Conservation (phyloP, 352 stramenopile genomes). For the Phytophthora colocasiae region DNA sequence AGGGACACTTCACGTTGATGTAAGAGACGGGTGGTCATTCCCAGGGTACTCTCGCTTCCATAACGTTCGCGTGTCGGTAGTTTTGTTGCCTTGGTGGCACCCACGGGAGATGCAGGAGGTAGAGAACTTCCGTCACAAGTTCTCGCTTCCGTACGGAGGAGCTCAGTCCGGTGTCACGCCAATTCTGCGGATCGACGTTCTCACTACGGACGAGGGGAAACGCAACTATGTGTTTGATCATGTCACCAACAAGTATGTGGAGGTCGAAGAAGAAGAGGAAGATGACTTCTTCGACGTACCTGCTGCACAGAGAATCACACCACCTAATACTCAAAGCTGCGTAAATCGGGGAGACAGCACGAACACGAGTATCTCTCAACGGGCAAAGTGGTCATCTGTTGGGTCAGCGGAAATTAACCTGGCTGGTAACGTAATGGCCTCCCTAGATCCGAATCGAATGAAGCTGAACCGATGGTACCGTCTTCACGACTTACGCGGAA, state of each 20-base stretch:
- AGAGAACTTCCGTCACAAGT: slow-evolving; percentile 83
- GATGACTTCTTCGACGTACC: slow-evolving; percentile 48
- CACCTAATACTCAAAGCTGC: slow-evolving; percentile 22
- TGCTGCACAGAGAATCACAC: slow-evolving; percentile 24
- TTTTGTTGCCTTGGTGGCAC: slow-evolving; percentile 89
- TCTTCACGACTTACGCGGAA: slow-evolving; percentile 78
- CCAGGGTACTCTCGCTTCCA: slow-evolving; percentile 86
- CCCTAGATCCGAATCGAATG: slow-evolving; percentile 55
- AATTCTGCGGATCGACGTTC: slow-evolving; percentile 82
- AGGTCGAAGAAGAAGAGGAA: slow-evolving; percentile 76
- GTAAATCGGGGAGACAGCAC: slow-evolving; percentile 63
- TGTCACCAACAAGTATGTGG: slow-evolving; percentile 87
- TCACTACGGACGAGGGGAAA: slow-evolving; percentile 73
- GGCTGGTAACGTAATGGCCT: slow-evolving; percentile 86
- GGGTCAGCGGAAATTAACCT: slow-evolving; percentile 87
- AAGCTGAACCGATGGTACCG: slow-evolving; percentile 88
- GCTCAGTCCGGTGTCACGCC: slow-evolving; percentile 88
- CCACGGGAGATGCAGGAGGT: slow-evolving; percentile 74
- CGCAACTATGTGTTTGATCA: slow-evolving; percentile 89
- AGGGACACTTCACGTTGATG: slow-evolving; percentile 80
- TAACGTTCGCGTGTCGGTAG: slow-evolving; percentile 82
- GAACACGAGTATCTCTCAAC: slow-evolving; percentile 42
- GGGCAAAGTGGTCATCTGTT: slow-evolving; percentile 78
- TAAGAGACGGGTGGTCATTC: slow-evolving; percentile 88
- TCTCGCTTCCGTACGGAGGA: slow-evolving; percentile 82